Evolutionary conservation across 805 yeast species (phyloP), one percentile per base, ranked within the genome.

Genomic region (Hermanozyma aechmeae): DNA sequence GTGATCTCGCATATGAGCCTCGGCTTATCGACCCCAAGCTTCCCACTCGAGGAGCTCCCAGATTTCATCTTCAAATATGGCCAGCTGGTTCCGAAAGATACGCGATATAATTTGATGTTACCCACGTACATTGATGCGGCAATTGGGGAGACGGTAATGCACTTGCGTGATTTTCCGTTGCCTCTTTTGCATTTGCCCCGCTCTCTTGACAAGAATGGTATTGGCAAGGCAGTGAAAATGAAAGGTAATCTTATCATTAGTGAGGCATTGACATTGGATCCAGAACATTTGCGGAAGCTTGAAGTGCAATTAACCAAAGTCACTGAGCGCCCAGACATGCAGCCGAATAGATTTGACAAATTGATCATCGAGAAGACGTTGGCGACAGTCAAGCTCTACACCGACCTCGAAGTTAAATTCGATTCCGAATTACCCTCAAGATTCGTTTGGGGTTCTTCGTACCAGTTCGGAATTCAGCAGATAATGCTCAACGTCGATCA

Each of bases 391-490:
- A 85, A 86, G 47, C 56, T 81, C 30, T 83, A 61, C 46, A 69
- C 85, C 1, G 76, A 76, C 35, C 48, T 85, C 33, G 56, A 59
- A 5, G 62, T 81, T 32, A 64, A 59, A 10, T 64, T 81, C 15
- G 63, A 65, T 29, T 68, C 92, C 0, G 56, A 59, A 9, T 48
- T 50, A 3, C 76, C 87, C 0, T 73, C 87, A 0, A 58, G 79
- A 17, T 72, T 83, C 21, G 71, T 81, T 0, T 86, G 95, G 94
- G 92, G 94, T 20, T 76, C 76, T 18, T 79, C 89, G 0, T 78
- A 80, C 40, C 84, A 79, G 41, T 86, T 94, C 12, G 87, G 86
- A 1, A 69, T 87, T 17, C 85, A 84, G 39, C 87, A 84, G 39
- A 65, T 78, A 2, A 79, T 82, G 76, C 58, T 75, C 31, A 79